phyloP scores from a whole-genome alignment of 2,329 filamentous ascomycete genomes.

The Rhynchosporium secalis region DNA sequence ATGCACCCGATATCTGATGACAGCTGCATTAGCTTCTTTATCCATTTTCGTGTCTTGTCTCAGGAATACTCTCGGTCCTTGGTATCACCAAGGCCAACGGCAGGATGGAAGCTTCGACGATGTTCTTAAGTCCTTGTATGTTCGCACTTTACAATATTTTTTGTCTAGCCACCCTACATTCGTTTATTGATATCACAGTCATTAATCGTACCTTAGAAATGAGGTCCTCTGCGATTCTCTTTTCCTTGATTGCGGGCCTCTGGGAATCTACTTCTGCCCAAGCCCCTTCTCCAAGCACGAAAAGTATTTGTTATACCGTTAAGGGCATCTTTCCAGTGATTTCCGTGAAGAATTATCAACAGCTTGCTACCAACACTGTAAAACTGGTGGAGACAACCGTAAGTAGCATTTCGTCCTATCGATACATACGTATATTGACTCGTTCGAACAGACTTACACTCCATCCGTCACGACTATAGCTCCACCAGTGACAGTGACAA shows the following conservation, averaged over 20 bases:
- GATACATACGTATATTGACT: not conserved
- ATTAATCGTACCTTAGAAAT: not conserved
- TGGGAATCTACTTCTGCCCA: not conserved
- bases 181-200: not conserved
- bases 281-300: conserved; percentile 7
- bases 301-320: conserved; percentile 4
- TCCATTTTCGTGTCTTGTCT: not conserved
- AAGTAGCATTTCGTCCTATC: not conserved
- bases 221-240: conserved; percentile 4
- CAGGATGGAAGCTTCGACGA: not conserved
- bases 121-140: not conserved
- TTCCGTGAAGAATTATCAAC: not conserved
- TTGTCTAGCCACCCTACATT: not conserved
- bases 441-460: conserved; percentile 1
- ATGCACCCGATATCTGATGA: conserved; percentile 3
- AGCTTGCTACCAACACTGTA: not conserved
- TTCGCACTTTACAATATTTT: not conserved
- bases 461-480: not conserved
- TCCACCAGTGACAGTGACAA: not conserved
- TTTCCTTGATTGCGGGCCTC: not conserved
- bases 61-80: not conserved
- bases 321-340: conserved; percentile 3
- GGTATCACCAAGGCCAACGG: not conserved
- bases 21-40: not conserved
- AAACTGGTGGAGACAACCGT: conserved; percentile 2